Percentiles rank a stretch among this genome's conserved stretches.
phyloP scores from a whole-genome alignment of 2,329 filamentous ascomycete species.

The Coniella vitis region DNA sequence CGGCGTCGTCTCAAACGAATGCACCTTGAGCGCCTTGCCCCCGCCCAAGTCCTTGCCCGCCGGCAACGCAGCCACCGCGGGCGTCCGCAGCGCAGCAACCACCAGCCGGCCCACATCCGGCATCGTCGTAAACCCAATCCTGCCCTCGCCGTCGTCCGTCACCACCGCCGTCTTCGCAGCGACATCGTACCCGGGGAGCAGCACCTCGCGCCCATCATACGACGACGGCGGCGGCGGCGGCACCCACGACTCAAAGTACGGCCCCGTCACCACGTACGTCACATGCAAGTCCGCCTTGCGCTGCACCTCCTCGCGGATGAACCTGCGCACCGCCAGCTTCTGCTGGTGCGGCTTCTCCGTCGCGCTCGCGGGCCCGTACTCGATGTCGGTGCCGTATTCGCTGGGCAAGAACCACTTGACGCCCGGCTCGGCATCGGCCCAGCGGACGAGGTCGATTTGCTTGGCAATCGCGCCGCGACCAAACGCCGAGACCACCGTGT shows the following conservation, averaged over 20 bases:
- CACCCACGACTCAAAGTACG: slow-evolving; percentile 60
- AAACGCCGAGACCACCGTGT: slow-evolving; percentile 60
- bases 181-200: slow-evolving; percentile 52
- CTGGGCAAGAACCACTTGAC: slow-evolving; percentile 61
- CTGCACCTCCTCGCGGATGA: slow-evolving; percentile 42
- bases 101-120: slow-evolving; percentile 63
- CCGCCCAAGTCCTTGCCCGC: slow-evolving; percentile 17
- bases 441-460: slow-evolving; percentile 54
- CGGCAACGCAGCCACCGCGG: slow-evolving; percentile 32
- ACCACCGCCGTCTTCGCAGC: slow-evolving; percentile 51
- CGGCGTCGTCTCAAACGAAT: slow-evolving; percentile 63
- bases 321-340: slow-evolving; percentile 62
- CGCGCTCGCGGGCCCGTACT: slow-evolving; percentile 50
- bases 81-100: slow-evolving; percentile 53
- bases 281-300: slow-evolving; percentile 45
- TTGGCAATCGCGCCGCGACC: slow-evolving; percentile 55
- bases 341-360: slow-evolving; percentile 61
- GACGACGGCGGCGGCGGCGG: too few relatives aligned
- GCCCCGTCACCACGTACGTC: slow-evolving; percentile 64
- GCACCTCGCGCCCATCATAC: slow-evolving; percentile 26
- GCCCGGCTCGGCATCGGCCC: slow-evolving; percentile 43
- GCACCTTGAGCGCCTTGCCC: slow-evolving; percentile 56
- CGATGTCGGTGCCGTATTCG: slow-evolving; percentile 61
- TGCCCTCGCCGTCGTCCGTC: slow-evolving; percentile 54
- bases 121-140: slow-evolving; percentile 64